Percentiles rank a stretch among this genome's conserved stretches.
phyloP scores from a whole-genome alignment of 2,329 filamentous ascomycete genomes.

The Pseudogymnoascus sp. region DNA sequence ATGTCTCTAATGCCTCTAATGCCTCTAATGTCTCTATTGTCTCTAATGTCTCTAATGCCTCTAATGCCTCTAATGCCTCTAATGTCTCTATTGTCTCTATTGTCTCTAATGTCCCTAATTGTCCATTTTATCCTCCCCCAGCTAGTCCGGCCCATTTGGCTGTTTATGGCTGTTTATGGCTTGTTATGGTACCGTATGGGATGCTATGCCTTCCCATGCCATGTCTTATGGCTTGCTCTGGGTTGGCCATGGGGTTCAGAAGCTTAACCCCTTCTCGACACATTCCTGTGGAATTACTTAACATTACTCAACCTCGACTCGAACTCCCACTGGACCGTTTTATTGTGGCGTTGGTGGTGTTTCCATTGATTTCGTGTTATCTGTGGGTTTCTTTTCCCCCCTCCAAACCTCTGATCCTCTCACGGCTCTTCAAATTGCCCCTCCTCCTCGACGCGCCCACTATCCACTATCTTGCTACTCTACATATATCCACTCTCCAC shows the following conservation, averaged over 20 bases:
- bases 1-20: not conserved
- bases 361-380: not conserved
- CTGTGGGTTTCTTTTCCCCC: not conserved
- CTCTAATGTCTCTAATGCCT: not conserved
- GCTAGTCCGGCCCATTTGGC: not conserved
- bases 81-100: not conserved
- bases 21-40: not conserved
- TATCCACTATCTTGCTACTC: not conserved
- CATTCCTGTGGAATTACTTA: not conserved
- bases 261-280: conserved; percentile 1
- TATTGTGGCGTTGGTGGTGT: not conserved
- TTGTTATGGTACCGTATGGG: not conserved
- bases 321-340: not conserved
- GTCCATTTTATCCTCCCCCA: not conserved
- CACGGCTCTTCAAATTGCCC: not conserved
- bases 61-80: not conserved
- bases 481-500: not conserved
- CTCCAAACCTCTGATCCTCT: not conserved
- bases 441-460: not conserved
- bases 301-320: not conserved
- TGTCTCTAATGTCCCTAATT: not conserved
- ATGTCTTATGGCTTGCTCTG: not conserved
- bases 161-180: not conserved
- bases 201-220: not conserved
- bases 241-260: not conserved